Base-by-base conservation (phyloP, 2,329 filamentous ascomycete genomes). In the Fusarium palustre region DNA sequence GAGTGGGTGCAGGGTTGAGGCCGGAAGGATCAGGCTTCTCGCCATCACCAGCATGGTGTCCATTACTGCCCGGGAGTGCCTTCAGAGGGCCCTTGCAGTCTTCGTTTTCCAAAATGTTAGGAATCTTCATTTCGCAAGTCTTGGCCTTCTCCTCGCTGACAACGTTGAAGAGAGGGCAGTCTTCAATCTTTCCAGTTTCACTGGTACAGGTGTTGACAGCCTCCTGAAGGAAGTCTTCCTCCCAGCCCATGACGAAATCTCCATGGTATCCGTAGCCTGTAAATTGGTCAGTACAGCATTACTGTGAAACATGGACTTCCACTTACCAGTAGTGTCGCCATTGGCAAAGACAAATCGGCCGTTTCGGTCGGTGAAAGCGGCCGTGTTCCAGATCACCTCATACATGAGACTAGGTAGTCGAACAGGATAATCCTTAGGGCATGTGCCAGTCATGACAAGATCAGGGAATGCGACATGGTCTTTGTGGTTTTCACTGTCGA, bases 191-290 rank as follows among this genome's bases (percentile, higher is more conserved):
- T 34, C 94, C 94, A 12, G 88, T 89, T 1, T 75, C 76, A 79
- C 89, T 91, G 53, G 90, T 95, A 86, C 94, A 97, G 10, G 83
- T 86, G 47, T 94, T 79, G 66, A 94, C 84, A n/a, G 92, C 93
- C 8, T 85, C 53, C 78, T 94, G 88, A 36, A 96, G 85, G 79
- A 93, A 89, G 5, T 83, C 81, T 11, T 81, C 75, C 3, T 94
- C 86, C 93, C 93, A 97, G 30, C 92, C 93, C 76, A 86, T 90
- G 74, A 95, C 90, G 80, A 96, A 96, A 76, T 97, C 93, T 49
- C 85, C 93, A 76, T 96, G 88, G 77, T 93, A 93, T 36, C 92
- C 91, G 71, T 85, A 92, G 48, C 92, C 90, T 90, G 55, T 30
- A 41, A 74, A 94, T 89, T 80, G 95, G 75, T 97, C 92, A 58